Base-by-base conservation (phyloP, 495 filamentous ascomycete species). In the Letharia columbiana region DNA sequence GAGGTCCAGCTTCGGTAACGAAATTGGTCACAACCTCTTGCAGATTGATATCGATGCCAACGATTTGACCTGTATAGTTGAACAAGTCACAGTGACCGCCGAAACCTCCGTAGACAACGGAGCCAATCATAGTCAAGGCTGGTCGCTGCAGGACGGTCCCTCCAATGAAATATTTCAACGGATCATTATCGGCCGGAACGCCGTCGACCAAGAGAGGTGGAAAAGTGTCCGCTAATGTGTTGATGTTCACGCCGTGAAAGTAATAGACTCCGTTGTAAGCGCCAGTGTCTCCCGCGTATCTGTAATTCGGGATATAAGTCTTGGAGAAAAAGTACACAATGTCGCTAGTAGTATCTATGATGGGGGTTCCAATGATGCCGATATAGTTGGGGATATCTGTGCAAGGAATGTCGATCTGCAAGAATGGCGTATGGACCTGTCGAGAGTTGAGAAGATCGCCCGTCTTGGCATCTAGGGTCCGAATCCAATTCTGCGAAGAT, bases 241-340 rank as follows among this genome's bases (percentile, higher is more conserved):
- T 68, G 31, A 72, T 68, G 61, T 78, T 68, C 23, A 79, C 69
- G 33, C 74, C 75, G 62, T 79, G 72, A 61, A 79, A 73, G 58
- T 78, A 73, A 47, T 71, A 72, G 18, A 70, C 71, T 7, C 73
- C 74, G 49, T 68, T 72, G n/a, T 60, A 66, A 35, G 66, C 57
- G 42, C 70, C 69, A 20, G 61, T 73, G 31, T 62, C 56, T 7
- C 65, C 71, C 37, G 61, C 62, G 8, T 39, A 39, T 41, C 70
- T 61, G 23, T 64, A 65, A 45, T 71, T 61, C 11, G 64, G 56
- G 15, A 71, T 66, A 61, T 80, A 79, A n/a, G 71, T 73, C 67
- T 80, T 79, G 7, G 76, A 69, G 60, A 68, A 78, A 42, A 79
- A 75, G 67, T 77, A 79, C 12, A 73, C 66, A 40, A 73, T 77